phyloP scores from a whole-genome alignment of 2,329 filamentous ascomycete species.

The Fragosphaeria purpurea region DNA sequence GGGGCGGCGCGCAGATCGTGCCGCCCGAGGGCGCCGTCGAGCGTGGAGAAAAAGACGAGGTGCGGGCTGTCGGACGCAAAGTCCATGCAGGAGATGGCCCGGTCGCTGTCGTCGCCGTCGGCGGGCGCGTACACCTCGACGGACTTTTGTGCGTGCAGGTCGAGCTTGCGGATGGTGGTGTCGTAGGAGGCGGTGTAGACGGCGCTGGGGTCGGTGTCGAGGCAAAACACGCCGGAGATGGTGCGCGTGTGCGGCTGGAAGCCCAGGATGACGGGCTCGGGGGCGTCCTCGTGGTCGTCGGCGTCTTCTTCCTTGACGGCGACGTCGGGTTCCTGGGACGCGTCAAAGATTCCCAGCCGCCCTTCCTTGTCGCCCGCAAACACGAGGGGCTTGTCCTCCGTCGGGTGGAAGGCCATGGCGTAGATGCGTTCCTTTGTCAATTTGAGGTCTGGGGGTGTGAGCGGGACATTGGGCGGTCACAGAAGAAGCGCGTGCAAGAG shows the following conservation, averaged over 20 bases:
- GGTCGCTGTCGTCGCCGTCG: conserved; percentile 48
- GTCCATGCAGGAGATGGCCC: conserved; percentile 76
- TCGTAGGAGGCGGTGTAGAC: conserved; percentile 88
- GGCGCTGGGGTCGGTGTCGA: conserved; percentile 59
- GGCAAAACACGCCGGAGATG: conserved; percentile 75
- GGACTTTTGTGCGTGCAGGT: conserved; percentile 70
- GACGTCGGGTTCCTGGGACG: conserved; percentile 50
- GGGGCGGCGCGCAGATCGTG: conserved; percentile 62
- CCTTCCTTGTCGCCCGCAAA: conserved; percentile 94
- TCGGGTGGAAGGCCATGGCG: conserved; percentile 79
- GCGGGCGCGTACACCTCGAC: conserved; percentile 71
- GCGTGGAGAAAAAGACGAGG: conserved; percentile 74
- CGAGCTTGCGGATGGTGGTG: conserved; percentile 78
- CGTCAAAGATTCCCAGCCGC: conserved; percentile 83
- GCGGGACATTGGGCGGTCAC: too few relatives aligned
- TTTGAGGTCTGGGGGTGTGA: conserved; percentile 60
- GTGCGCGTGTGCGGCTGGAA: conserved; percentile 87
- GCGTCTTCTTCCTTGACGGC: conserved; percentile 42
- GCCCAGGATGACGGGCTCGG: conserved; percentile 72
- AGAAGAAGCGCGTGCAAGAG: background rate
- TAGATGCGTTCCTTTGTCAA: conserved; percentile 84
- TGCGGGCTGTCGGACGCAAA: conserved; percentile 62
- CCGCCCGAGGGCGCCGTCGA: conserved; percentile 70
- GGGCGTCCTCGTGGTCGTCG: conserved; percentile 52
- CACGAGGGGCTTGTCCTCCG: conserved; percentile 71